phyloP scores from a whole-genome alignment of 495 filamentous ascomycete genomes.

The Aspergillus biplanus region DNA sequence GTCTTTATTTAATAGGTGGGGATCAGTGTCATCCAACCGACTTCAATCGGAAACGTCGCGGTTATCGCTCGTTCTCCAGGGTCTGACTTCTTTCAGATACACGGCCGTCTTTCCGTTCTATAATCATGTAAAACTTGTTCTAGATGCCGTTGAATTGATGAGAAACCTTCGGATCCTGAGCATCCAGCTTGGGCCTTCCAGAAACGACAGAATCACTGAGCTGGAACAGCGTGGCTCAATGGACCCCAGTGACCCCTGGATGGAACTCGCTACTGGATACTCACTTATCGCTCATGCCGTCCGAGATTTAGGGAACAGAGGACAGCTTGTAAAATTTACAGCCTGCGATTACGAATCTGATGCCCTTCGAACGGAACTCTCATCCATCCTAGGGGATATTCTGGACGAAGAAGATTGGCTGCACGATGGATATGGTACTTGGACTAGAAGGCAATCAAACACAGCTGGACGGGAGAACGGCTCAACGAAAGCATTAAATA shows the following conservation, averaged over 20 bases:
- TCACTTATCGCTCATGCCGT: conserved; percentile 40
- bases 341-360: conserved; percentile 38
- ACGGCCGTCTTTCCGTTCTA: conserved; percentile 51
- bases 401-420: conserved; percentile 32
- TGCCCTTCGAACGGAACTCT: conserved; percentile 34
- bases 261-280: conserved; percentile 47
- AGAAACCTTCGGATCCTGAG: conserved; percentile 31
- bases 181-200: conserved; percentile 38
- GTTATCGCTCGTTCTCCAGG: conserved; percentile 22
- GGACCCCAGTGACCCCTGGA: conserved; percentile 50
- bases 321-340: conserved; percentile 30
- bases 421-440: conserved; percentile 33
- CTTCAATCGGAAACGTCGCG: conserved; percentile 10
- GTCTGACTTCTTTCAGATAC: conserved; percentile 41
- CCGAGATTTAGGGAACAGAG: conserved; percentile 22
- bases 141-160: conserved; percentile 37
- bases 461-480: neutral
- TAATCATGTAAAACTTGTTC: conserved; percentile 44
- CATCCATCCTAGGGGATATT: conserved; percentile 27
- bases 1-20: conserved; percentile 41
- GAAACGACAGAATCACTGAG: conserved; percentile 38
- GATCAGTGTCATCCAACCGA: conserved; percentile 15
- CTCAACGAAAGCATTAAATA: neutral
- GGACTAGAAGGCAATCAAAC: conserved; percentile 23
- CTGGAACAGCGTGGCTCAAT: conserved; percentile 44